These are phyloP conservation scores for Hemisphaericaspora xylanilytica DNA, from an alignment of 1,139 yeast genomes.

Conservation along the genomic window DNA sequence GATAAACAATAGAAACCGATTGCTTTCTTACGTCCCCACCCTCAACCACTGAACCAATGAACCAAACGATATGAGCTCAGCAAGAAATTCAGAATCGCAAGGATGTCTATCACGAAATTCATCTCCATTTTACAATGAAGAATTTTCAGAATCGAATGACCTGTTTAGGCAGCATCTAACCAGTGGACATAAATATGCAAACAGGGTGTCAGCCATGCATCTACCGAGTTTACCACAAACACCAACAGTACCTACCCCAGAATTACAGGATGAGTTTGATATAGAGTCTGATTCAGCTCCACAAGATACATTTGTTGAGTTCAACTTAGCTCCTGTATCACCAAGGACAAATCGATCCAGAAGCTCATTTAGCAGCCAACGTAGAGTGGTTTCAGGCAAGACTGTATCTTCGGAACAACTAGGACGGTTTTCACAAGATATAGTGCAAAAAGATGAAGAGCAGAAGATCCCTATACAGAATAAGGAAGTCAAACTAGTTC, in stretches of 20 bases:
- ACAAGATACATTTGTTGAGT: slow-evolving; percentile 12
- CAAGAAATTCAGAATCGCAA: neutral
- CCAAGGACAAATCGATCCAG: neutral
- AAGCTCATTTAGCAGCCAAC: neutral
- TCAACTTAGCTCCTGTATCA: slow-evolving; percentile 9
- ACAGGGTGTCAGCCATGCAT: slow-evolving; percentile 19
- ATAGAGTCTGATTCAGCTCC: slow-evolving; percentile 1
- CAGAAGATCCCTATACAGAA: slow-evolving; percentile 5
- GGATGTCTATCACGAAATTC: neutral
- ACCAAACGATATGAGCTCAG: neutral
- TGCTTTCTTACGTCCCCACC: too few species aligned
- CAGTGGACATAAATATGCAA: slow-evolving; percentile 1
- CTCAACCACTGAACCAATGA: neutral
- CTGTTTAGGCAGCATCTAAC: slow-evolving; percentile 1
- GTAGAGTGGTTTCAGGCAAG: neutral
- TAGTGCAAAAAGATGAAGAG: slow-evolving; percentile 1
- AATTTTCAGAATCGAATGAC: neutral
- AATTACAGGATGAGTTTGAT: neutral
- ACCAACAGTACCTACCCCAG: slow-evolving; percentile 5
- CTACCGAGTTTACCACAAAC: slow-evolving; percentile 23
- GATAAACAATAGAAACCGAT: too few species aligned
- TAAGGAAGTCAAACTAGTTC: slow-evolving; percentile 7
- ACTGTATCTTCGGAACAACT: neutral
- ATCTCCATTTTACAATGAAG: neutral
- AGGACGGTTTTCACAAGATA: neutral